Base-by-base conservation (phyloP, 805 yeast species). In the Priceomyces melissophilus region DNA sequence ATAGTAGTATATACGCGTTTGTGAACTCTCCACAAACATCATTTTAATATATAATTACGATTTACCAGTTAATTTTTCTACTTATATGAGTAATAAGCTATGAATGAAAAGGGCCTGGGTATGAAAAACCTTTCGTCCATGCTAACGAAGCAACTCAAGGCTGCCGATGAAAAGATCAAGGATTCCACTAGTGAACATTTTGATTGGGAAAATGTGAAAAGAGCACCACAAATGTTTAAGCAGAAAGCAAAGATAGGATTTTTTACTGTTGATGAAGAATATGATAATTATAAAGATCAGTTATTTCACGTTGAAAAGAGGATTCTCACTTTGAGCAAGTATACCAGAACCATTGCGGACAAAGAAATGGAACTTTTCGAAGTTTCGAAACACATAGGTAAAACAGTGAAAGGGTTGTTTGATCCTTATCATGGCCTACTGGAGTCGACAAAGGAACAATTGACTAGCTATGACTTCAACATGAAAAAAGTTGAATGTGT, bases 231-330 rank as follows among this genome's bases (percentile, higher is more conserved):
- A 40, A 39, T 52, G n/a, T 43, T 66, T 12, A 63, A 52, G 39
- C 62, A 58, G 33, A 61, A 51, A 37, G 43, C 57, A 32, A 57
- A 53, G 23, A 23, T 52, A 7, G 57, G 57, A 2, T 49, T 52
- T 4, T 54, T 46, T 32, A 69, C 72, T 4, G 49, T 63, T 10
- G 76, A 71, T 45, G 70, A 65, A 37, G 67, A 61, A 17, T 67
- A 67, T 41, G 66, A 69, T 42, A 48, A 40, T 2, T 39, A 62
- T 16, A 49, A 56, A n/a, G 47, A 43, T 29, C 53, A 57, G 28
- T 45, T 61, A 25, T 28, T 17, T 7, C 12, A 23, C 17, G 16
- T 45, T 3, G 63, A 58, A 23, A 46, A 37, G 13, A 45, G 44
- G 10, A 20, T 61, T 12, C 40, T 44, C n/a, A 35, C 35, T 2